phyloP scores from a whole-genome alignment of 2,329 filamentous ascomycete species.

The Claviceps cyperi region DNA sequence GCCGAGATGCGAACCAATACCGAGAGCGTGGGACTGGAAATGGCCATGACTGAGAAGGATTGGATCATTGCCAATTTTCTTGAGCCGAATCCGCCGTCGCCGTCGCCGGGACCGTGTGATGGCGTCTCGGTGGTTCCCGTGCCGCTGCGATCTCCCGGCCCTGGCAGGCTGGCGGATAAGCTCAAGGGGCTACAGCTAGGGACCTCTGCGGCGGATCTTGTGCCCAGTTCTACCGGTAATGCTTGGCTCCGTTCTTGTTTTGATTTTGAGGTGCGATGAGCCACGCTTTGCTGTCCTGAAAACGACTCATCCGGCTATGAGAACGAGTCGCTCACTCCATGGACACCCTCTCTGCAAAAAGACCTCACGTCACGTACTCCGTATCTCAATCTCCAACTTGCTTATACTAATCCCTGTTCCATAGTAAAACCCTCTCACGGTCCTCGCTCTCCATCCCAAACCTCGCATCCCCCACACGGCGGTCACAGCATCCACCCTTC shows the following conservation, averaged over 20 bases:
- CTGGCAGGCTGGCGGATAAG: constrained; percentile 61
- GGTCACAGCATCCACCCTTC: constrained; percentile 22
- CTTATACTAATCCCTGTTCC: too few relatives aligned
- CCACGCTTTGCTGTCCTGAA: too few relatives aligned
- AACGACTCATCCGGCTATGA: too few relatives aligned
- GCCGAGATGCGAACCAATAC: constrained; percentile 57
- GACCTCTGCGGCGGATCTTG: constrained; percentile 53
- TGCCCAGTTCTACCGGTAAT: constrained; percentile 30
- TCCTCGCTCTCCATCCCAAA: constrained; percentile 18
- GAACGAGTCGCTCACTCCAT: too few relatives aligned
- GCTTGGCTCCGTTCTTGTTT: neutral
- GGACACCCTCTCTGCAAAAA: too few relatives aligned
- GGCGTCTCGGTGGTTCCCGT: too few relatives aligned
- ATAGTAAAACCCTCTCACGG: constrained; percentile 23
- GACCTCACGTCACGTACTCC: too few relatives aligned
- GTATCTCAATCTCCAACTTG: too few relatives aligned
- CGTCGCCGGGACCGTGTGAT: constrained; percentile 9
- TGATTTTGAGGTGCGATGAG: neutral
- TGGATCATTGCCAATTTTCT: constrained; percentile 74
- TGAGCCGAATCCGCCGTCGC: neutral
- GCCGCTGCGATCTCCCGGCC: neutral
- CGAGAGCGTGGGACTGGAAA: constrained; percentile 71
- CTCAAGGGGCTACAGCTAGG: constrained; percentile 64
- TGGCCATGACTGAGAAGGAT: constrained; percentile 68
- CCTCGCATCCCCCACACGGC: constrained; percentile 13